Evolutionary conservation across 805 yeast species (phyloP).

Genomic region (Suhomyces prunicola): DNA sequence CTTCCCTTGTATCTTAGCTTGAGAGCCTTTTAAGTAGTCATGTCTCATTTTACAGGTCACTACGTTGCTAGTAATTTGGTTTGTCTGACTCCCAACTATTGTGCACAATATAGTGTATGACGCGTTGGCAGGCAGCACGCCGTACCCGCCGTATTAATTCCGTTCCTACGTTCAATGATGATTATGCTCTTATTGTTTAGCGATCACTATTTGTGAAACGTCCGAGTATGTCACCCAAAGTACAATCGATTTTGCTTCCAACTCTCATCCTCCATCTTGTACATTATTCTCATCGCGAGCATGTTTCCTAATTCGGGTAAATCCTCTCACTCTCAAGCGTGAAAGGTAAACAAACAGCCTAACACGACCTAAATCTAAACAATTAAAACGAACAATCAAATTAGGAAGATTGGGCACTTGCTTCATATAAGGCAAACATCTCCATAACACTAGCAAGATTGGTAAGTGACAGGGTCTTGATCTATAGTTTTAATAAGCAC

Average conservation of each 20-base stretch:
- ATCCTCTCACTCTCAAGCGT: background rate
- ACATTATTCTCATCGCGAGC: background rate
- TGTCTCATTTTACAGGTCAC: background rate
- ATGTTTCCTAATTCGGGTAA: constrained; percentile 2
- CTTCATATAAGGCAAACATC: background rate
- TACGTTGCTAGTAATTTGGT: background rate
- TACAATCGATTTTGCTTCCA: background rate
- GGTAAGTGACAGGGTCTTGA: background rate
- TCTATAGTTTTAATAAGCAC: background rate
- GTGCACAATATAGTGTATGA: background rate
- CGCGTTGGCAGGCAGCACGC: background rate
- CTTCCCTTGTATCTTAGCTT: background rate
- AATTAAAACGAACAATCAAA: background rate
- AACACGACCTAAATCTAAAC: constrained; percentile 6
- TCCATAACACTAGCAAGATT: background rate
- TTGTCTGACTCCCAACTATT: background rate
- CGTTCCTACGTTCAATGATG: background rate
- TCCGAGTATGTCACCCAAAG: background rate
- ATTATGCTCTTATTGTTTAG: background rate
- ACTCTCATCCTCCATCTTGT: background rate
- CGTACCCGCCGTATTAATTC: background rate
- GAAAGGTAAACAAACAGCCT: constrained; percentile 4
- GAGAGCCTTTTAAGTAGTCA: background rate
- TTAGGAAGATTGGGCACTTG: background rate
- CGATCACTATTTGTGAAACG: background rate